Conservation (phyloP, 495 filamentous ascomycete genomes). For the Tuber melanosporum region DNA sequence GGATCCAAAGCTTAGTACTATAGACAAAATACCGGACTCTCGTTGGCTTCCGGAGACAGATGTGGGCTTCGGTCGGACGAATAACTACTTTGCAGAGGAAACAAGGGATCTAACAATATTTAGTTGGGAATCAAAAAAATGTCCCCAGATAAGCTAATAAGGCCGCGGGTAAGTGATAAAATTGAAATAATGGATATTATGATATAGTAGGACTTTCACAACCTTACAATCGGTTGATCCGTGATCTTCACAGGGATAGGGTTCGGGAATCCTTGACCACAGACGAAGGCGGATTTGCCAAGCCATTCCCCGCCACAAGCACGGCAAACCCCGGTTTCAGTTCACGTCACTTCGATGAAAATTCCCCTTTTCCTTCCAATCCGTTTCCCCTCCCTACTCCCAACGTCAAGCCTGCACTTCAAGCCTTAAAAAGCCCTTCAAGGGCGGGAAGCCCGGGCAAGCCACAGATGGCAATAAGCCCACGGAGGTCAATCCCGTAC, state of each 20-base stretch:
- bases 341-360: background rate
- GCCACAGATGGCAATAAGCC: background rate
- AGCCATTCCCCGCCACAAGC: background rate
- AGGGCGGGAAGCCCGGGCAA: background rate
- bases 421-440: background rate
- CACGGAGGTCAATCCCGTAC: background rate
- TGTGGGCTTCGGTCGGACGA: background rate
- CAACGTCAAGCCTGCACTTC: background rate
- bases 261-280: background rate
- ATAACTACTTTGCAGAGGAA: background rate
- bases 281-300: background rate
- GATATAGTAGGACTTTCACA: background rate
- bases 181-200: background rate
- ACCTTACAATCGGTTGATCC: background rate
- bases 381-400: background rate
- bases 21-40: background rate
- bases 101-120: background rate
- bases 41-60: background rate
- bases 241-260: slow-evolving; percentile 1
- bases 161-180: background rate
- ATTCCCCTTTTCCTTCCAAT: background rate
- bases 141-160: background rate
- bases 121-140: background rate
- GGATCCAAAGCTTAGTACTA: background rate
- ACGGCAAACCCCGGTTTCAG: background rate